Evolutionary conservation across 2,329 filamentous ascomycete species (phyloP), one percentile per base, ranked within the genome.

Genomic region (Xylaria digitata): DNA sequence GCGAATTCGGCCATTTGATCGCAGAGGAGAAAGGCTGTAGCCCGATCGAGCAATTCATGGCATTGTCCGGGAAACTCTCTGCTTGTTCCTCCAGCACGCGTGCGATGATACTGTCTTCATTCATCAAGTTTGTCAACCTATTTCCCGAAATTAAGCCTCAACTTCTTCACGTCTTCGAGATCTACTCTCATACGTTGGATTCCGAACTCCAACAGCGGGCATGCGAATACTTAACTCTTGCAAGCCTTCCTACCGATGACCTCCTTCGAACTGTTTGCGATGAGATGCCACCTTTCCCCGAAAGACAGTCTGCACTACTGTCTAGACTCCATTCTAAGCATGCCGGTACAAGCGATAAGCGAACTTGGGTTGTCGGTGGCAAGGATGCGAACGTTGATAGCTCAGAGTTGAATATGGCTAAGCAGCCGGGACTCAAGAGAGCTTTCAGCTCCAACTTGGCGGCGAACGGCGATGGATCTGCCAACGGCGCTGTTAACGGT

Each of bases 111-210:
- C 82, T 99, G 52, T 98, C 95, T 0, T 96, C 91, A 60, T 99
- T 97, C 77, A 86, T 98, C 85, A 99, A 99, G 81, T 99, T 94
- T 74, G 93, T 99, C 81, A 99, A 99, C 79, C 82, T 99, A 58
- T 99, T 99, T 79, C 96, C 96, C 1, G 96, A 99, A 78, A 98
- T 99, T 82, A 98, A 97, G 80, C 93, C 94, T 8, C 95, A 97
- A 78, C 87, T 99, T 3, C 82, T 98, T 52, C 91, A 93, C 72
- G 91, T 97, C 7, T 99, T 99, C 82, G 88, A 92, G 68, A 85
- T 94, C 34, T 98, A 97, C 81, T 97, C 93, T 77, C 94, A 98
- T 78, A 96, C 94, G 0, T 85, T 98, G 32, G 96, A 99, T 78
- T 93, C 96, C 0, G 96, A 99, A 78, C 84, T 99, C 71, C 96